Evolutionary conservation across 1,284 basidiomycete genomes (phyloP).

Genomic region (Malassezia arunalokei): DNA sequence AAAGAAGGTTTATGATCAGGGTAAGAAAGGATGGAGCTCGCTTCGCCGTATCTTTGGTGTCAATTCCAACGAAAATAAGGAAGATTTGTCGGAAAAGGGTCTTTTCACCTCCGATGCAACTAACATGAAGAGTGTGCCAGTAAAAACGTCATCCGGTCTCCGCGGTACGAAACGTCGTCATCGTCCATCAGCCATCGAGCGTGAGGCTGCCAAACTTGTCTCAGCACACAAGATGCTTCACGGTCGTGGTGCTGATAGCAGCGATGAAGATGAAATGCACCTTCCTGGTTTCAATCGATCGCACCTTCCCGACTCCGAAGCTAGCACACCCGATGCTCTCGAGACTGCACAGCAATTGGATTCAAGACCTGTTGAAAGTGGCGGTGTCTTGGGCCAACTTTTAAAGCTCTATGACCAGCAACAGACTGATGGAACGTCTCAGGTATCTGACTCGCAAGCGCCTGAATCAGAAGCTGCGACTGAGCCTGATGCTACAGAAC

Average conservation of each 20-base stretch:
- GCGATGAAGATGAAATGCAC: slow-evolving; percentile 16
- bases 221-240: slow-evolving; percentile 28
- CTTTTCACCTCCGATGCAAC: slow-evolving; percentile 25
- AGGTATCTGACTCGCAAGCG: neutral
- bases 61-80: slow-evolving; percentile 16
- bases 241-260: slow-evolving; percentile 7
- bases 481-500: neutral
- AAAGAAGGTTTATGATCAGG: slow-evolving; percentile 13
- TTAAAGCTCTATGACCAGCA: slow-evolving; percentile 38
- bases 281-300: slow-evolving; percentile 21
- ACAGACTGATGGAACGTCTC: neutral
- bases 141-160: slow-evolving; percentile 38
- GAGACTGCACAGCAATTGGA: slow-evolving; percentile 37
- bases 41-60: slow-evolving; percentile 29
- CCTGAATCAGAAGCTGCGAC: neutral
- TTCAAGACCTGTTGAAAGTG: slow-evolving; percentile 27
- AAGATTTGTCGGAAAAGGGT: slow-evolving; percentile 20
- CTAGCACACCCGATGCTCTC: slow-evolving; percentile 33
- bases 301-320: slow-evolving; percentile 31
- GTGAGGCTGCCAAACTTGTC: slow-evolving; percentile 36
- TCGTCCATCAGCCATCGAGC: slow-evolving; percentile 34
- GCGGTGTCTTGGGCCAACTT: slow-evolving; percentile 42
- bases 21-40: slow-evolving; percentile 32
- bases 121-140: slow-evolving; percentile 41
- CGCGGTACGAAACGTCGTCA: slow-evolving; percentile 29